A percentile compares a stretch with the other conserved stretches of the same genome.
These are phyloP conservation scores for Seminavis robusta DNA, from an alignment of 108 stramenopile genomes.

Conservation along the genomic window DNA sequence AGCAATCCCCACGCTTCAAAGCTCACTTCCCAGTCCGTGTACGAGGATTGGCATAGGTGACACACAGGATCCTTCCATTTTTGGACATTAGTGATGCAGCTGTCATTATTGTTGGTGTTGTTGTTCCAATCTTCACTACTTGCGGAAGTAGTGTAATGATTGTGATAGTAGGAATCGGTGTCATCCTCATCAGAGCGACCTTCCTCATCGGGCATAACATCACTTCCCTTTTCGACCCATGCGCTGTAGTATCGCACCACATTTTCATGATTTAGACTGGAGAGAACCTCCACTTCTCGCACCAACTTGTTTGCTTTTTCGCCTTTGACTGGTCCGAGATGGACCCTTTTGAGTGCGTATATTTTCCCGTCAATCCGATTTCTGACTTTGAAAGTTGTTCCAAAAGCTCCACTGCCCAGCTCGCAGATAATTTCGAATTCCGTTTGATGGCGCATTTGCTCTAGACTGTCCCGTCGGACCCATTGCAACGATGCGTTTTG, in stretches of 20 bases:
- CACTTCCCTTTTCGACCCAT: constrained; percentile 27
- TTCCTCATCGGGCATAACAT: constrained; percentile 4
- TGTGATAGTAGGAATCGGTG: too few species aligned
- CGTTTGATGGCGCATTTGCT: constrained; percentile 9
- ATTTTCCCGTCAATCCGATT: constrained; percentile 26
- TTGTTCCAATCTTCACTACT: too few species aligned
- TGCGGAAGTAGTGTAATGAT: too few species aligned
- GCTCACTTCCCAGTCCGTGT: constrained; percentile 37
- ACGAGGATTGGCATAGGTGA: constrained; percentile 27
- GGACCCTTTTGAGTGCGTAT: constrained; percentile 36
- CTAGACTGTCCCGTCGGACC: neutral
- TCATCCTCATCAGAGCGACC: constrained; percentile 15
- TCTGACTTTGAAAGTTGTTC: constrained; percentile 29
- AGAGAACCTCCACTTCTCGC: constrained; percentile 35
- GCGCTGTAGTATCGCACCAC: constrained; percentile 43
- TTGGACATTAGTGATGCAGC: too few species aligned
- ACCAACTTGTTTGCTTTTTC: constrained; percentile 14
- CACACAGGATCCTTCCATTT: constrained; percentile 12
- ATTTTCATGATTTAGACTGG: constrained; percentile 30
- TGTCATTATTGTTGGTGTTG: too few species aligned
- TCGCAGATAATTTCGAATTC: constrained; percentile 13
- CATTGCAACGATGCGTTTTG: too few species aligned
- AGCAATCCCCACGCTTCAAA: constrained; percentile 44
- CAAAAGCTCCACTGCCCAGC: constrained; percentile 41
- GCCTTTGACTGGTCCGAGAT: constrained; percentile 8